Evolutionary conservation across 2,329 filamentous ascomycete genomes (phyloP).

Genomic region (Hymenoscyphus albidus): DNA sequence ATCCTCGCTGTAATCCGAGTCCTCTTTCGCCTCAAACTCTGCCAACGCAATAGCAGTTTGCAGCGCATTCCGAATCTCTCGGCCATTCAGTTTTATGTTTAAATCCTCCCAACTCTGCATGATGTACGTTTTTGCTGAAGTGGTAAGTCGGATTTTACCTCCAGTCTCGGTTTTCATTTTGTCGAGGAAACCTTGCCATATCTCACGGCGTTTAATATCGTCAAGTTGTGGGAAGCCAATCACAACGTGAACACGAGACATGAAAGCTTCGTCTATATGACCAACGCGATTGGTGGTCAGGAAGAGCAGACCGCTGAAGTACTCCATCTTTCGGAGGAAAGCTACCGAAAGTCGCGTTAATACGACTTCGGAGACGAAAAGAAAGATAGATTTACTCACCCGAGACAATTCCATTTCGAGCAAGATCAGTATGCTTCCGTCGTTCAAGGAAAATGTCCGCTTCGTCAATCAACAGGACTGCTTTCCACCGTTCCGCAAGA

Average conservation of each 20-base stretch:
- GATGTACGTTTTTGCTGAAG: conserved; percentile 9
- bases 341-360: conserved; percentile 15
- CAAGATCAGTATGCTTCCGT: conserved; percentile 29
- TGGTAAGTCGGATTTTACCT: neutral
- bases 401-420: conserved; percentile 30
- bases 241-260: conserved; percentile 35
- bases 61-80: conserved; percentile 32
- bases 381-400: conserved; percentile 1
- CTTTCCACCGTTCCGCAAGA: conserved; percentile 39
- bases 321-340: conserved; percentile 35
- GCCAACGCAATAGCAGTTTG: conserved; percentile 7
- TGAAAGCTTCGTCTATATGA: conserved; percentile 39
- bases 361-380: neutral
- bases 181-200: conserved; percentile 28
- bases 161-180: conserved; percentile 10
- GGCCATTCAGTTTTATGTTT: conserved; percentile 29
- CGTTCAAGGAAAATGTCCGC: conserved; percentile 46
- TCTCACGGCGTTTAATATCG: conserved; percentile 23
- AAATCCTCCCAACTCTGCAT: conserved; percentile 6
- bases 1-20: neutral
- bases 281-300: conserved; percentile 40
- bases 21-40: neutral
- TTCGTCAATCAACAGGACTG: conserved; percentile 49
- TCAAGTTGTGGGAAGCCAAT: conserved; percentile 30
- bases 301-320: conserved; percentile 36